Evolutionary conservation across 2,329 filamentous ascomycete species (phyloP).

Genomic region (Lanzia echinophila): DNA sequence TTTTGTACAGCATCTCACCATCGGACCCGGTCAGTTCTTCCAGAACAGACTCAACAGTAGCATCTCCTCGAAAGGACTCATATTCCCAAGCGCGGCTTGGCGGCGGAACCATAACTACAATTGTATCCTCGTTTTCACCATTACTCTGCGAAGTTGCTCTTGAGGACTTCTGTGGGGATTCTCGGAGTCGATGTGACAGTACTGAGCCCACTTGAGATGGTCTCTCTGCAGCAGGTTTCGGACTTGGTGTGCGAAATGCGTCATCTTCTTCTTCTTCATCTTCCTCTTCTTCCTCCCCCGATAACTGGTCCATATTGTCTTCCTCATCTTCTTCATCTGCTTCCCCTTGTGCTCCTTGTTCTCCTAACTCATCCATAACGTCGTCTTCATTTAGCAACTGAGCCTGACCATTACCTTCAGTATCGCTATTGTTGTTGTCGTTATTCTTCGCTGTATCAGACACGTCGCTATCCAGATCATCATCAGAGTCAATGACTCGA

Average conservation of each 20-base stretch:
- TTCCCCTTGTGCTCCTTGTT: neutral
- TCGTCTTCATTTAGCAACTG: neutral
- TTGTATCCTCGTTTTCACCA: constrained; percentile 11
- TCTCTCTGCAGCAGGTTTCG: constrained; percentile 4
- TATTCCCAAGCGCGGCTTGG: constrained; percentile 27
- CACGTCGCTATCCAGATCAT: neutral
- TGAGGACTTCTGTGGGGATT: constrained; percentile 12
- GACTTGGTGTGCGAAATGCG: constrained; percentile 11
- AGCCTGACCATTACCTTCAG: too few species aligned
- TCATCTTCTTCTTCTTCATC: constrained; percentile 14
- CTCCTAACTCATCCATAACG: too few species aligned
- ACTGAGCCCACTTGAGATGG: constrained; percentile 15
- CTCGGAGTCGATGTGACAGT: constrained; percentile 22
- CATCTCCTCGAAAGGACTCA: constrained; percentile 20
- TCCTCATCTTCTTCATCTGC: neutral
- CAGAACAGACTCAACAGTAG: constrained; percentile 28
- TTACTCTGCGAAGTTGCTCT: constrained; percentile 1
- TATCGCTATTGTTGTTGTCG: too few species aligned
- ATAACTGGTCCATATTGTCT: neutral
- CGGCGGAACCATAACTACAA: constrained; percentile 23
- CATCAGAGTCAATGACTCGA: neutral
- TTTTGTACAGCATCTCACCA: constrained; percentile 22
- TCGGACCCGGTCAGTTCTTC: constrained; percentile 17
- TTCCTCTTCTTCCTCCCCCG: constrained; percentile 6
- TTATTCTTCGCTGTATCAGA: too few species aligned